These are phyloP conservation scores for Russula virescens DNA, from an alignment of 768 basidiomycete species.

Conservation along the genomic window DNA sequence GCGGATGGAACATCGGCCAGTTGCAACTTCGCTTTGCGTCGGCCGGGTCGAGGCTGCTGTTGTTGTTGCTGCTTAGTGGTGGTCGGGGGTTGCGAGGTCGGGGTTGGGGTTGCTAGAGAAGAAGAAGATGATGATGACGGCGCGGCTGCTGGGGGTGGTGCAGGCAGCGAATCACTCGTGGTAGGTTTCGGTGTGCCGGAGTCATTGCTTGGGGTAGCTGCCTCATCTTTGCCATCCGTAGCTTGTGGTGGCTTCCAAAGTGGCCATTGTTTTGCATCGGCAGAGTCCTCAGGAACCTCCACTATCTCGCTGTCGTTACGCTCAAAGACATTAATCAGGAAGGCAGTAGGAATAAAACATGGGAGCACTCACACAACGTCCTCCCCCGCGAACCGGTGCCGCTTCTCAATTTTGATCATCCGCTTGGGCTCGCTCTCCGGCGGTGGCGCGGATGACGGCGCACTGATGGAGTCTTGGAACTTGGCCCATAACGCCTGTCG, in stretches of 20 bases:
- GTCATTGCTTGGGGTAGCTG: constrained; percentile 12
- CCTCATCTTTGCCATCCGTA: constrained; percentile 13
- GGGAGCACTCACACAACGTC: constrained; percentile 53
- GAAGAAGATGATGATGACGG: constrained; percentile 1
- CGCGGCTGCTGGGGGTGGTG: background rate
- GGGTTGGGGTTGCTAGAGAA: constrained; percentile 3
- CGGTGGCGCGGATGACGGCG: constrained; percentile 25
- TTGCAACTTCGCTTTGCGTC: constrained; percentile 57
- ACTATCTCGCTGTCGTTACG: constrained; percentile 52
- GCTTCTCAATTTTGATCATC: constrained; percentile 62
- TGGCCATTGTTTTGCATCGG: constrained; percentile 75
- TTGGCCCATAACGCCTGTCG: constrained; percentile 59
- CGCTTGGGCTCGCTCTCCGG: constrained; percentile 30
- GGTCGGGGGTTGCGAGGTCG: constrained; percentile 8
- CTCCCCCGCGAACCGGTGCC: constrained; percentile 72
- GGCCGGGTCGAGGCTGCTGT: constrained; percentile 41
- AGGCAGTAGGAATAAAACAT: background rate
- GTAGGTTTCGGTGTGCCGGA: constrained; percentile 9
- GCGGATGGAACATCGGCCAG: constrained; percentile 49
- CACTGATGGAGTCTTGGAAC: constrained; percentile 59
- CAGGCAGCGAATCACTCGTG: constrained; percentile 15
- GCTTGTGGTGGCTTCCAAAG: constrained; percentile 39
- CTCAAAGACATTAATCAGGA: constrained; percentile 13
- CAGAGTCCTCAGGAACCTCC: constrained; percentile 66
- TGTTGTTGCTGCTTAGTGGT: constrained; percentile 26